These are phyloP conservation scores for Diversispora eburnea DNA, from an alignment of 192 early-diverging fungal species.

Conservation along the genomic window DNA sequence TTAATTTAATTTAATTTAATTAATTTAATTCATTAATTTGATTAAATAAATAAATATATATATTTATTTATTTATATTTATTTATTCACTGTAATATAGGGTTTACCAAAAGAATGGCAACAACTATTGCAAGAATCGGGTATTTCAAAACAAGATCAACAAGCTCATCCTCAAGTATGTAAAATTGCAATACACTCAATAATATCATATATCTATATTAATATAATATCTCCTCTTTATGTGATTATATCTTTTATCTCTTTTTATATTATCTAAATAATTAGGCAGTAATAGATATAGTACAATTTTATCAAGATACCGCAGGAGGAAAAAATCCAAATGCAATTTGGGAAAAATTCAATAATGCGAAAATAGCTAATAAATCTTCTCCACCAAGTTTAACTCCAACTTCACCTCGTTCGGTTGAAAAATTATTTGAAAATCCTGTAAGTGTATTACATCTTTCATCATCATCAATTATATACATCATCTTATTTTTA, in stretches of 20 bases:
- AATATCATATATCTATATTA: not conserved
- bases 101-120: constrained; percentile 92
- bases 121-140: constrained; percentile 88
- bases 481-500: too few species aligned
- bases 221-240: not conserved
- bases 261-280: not conserved
- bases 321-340: constrained; percentile 39
- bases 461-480: too few species aligned
- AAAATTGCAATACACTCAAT: too few species aligned
- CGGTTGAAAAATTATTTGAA: constrained; percentile 30
- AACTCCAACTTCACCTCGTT: constrained; percentile 4
- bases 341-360: constrained; percentile 50
- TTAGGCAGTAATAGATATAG: constrained; percentile 74
- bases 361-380: constrained; percentile 26
- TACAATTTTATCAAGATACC: constrained; percentile 78
- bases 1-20: too few species aligned
- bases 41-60: too few species aligned
- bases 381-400: constrained; percentile 18
- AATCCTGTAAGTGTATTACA: constrained; percentile 32
- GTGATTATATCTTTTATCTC: not conserved
- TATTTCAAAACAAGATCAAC: constrained; percentile 91
- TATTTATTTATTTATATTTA: too few species aligned
- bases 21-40: too few species aligned
- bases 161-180: constrained; percentile 79
- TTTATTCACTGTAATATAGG: constrained; percentile 46